Evolutionary conservation across 2,329 filamentous ascomycete species (phyloP).

Genomic region (Stachybotrys echinatus): DNA sequence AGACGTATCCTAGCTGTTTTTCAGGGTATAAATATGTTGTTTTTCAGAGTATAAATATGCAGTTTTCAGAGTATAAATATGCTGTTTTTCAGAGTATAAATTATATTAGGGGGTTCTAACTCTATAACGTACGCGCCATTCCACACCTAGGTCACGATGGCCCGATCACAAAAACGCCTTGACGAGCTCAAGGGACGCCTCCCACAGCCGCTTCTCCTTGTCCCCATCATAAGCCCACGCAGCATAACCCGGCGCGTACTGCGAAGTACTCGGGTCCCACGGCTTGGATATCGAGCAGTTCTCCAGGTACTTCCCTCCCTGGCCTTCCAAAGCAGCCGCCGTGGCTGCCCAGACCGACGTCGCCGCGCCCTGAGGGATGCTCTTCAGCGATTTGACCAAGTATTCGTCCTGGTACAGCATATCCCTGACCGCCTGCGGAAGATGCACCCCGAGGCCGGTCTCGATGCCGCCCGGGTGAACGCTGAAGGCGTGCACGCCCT

Average conservation of each 20-base stretch:
- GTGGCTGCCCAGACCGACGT: conserved; percentile 36
- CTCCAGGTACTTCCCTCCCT: conserved; percentile 36
- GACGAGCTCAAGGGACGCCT: not conserved
- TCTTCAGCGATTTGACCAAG: conserved; percentile 6
- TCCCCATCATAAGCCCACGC: conserved; percentile 1
- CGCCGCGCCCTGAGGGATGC: conserved; percentile 36
- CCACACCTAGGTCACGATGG: too few relatives aligned
- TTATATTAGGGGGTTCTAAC: too few relatives aligned
- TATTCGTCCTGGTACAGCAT: conserved; percentile 12
- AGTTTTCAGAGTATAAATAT: too few relatives aligned
- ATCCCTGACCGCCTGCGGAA: conserved; percentile 4
- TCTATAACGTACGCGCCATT: too few relatives aligned
- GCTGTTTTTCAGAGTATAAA: too few relatives aligned
- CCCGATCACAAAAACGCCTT: not conserved
- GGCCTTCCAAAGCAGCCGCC: conserved; percentile 29
- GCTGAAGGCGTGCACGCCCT: conserved; percentile 30
- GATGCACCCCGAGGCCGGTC: not conserved
- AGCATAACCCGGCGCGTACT: not conserved
- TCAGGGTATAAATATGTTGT: too few relatives aligned
- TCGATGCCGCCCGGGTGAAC: conserved; percentile 31
- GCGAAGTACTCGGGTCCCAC: not conserved
- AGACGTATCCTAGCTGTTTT: too few relatives aligned
- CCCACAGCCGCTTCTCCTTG: not conserved
- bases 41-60: too few relatives aligned
- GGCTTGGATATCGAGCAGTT: conserved; percentile 12